A percentile compares a stretch with the other conserved stretches of the same genome.
Evolutionary conservation across 257 asterid species (phyloP).

Genomic region (Solanum rostratum): DNA sequence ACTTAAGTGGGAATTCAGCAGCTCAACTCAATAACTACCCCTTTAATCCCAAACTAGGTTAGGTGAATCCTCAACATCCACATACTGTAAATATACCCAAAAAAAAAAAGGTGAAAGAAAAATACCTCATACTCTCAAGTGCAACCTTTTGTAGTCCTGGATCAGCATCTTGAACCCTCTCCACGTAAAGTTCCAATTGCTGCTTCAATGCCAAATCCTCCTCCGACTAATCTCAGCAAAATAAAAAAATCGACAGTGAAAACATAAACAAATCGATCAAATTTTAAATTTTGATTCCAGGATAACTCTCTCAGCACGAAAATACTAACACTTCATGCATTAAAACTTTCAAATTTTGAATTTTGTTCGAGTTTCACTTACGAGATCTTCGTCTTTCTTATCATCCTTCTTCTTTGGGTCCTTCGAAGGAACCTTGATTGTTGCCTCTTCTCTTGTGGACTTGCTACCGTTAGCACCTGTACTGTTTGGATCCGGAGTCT

Average conservation of each 20-base stretch:
- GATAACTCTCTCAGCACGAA: not conserved
- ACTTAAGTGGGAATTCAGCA: not conserved
- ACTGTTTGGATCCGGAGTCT: conserved; percentile 28
- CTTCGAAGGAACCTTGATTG: conserved; percentile 50
- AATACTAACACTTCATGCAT: not conserved
- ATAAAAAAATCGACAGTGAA: not conserved
- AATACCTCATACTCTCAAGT: conserved; percentile 84
- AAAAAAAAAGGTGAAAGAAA: not conserved
- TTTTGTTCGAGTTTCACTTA: conserved; percentile 14
- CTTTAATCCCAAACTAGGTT: not conserved
- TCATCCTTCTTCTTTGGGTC: conserved; percentile 91
- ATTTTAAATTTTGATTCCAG: not conserved
- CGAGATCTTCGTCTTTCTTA: conserved; percentile 93
- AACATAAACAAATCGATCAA: not conserved
- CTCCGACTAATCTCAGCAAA: conserved; percentile 49
- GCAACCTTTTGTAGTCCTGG: conserved; percentile 84
- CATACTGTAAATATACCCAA: not conserved
- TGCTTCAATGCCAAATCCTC: conserved; percentile 90
- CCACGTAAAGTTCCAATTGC: conserved; percentile 87
- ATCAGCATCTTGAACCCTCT: conserved; percentile 78
- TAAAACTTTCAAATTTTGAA: not conserved
- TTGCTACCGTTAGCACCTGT: conserved; percentile 32
- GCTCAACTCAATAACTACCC: not conserved
- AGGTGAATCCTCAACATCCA: not conserved
- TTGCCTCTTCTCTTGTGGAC: conserved; percentile 38